Base-by-base conservation (phyloP, 257 asterid genomes). In the Gentiana macrophylla region DNA sequence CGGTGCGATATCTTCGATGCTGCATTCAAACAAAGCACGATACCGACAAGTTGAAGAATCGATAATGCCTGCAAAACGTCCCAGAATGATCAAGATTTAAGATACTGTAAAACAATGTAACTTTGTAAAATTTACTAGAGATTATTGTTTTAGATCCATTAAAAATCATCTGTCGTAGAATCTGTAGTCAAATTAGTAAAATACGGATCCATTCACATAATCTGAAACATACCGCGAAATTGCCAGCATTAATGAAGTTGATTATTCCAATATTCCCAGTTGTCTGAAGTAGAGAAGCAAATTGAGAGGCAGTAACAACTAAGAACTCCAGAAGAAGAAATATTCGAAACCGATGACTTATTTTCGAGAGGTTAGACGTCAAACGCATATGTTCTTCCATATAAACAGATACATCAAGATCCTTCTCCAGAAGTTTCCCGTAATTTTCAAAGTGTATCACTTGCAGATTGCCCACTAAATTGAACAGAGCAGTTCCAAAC, bases 1-100 rank as follows among this genome's bases (percentile, higher is more conserved):
- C 97, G 79, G 49, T 88, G 97, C 9, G 97, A 88, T 73, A 88
- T 79, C 81, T 80, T 88, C 53, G 95, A 77, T 4, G 97, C 97
- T 56, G 90, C 86, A 50, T 55, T 73, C 12, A 88, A 78, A 67
- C 97, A 88, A 50, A 85, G 76, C 69, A 88, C 72, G 48, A 88
- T 75, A 59, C 95, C 97, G 6, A 79, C 90, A 64, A 88, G 67
- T 58, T 80, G 79, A 67, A 72, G 90, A 70, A 83, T 70, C 2
- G 95, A 80, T 49, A 83, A 72, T 46, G 82, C 86, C 97, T 88
- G 82, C 49, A 59, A 24, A 60, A 35, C 24, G 55, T 15, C 24
- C 24, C 24, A 15, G 24, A 15, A 15, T 15, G 24, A 15, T 15
- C 24, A 15, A 15, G 24, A 15, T 15, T 15, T 15, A 15, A 15